phyloP scores from a whole-genome alignment of 208 protist genomes.

The Angomonas ambiguus region DNA sequence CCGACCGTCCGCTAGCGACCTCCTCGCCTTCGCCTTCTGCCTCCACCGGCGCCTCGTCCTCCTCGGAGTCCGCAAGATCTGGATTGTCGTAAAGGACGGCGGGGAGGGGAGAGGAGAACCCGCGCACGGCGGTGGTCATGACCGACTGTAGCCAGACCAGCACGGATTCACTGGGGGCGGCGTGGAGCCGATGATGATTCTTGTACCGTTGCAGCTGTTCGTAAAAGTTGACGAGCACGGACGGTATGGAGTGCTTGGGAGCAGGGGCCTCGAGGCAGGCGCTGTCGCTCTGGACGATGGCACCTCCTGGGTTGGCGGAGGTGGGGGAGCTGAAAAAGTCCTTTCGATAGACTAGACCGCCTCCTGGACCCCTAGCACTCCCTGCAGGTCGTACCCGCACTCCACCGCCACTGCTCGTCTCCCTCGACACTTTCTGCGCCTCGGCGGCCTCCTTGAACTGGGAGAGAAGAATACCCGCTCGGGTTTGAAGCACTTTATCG shows the following conservation, averaged over 20 bases:
- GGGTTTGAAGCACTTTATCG: constrained; percentile 32
- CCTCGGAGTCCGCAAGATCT: background rate
- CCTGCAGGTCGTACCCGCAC: background rate
- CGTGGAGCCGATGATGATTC: background rate
- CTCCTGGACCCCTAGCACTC: constrained; percentile 1
- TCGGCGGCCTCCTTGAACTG: background rate
- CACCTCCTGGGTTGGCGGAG: background rate
- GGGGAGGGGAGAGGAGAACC: constrained; percentile 16
- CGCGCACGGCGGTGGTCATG: constrained; percentile 33
- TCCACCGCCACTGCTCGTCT: background rate
- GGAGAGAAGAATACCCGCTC: constrained; percentile 23
- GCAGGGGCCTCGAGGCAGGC: background rate
- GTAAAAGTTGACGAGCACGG: background rate
- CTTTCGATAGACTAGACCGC: background rate
- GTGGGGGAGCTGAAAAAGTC: background rate
- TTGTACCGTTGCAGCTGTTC: constrained; percentile 12
- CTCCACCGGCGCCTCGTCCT: background rate
- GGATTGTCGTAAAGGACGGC: background rate
- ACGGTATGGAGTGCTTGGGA: background rate
- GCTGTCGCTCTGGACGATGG: background rate
- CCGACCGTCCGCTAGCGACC: background rate
- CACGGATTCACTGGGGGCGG: constrained; percentile 18
- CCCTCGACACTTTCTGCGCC: background rate
- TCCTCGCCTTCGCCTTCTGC: constrained; percentile 15
- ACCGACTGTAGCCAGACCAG: constrained; percentile 72